Evolutionary conservation across 345 rosid species (phyloP).

Genomic region (Camelina laxa): DNA sequence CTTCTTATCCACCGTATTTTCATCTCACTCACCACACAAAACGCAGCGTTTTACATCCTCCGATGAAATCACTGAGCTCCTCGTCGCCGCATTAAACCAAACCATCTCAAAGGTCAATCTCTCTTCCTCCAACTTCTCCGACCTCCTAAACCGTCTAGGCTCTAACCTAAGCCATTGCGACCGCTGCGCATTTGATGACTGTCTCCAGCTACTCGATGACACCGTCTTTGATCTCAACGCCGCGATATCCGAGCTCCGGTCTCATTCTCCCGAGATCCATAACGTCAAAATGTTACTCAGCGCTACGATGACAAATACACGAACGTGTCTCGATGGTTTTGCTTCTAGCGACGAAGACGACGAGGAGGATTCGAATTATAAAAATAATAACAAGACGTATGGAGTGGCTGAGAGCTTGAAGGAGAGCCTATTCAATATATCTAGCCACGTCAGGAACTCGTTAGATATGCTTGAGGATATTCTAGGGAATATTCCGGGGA

Average conservation of each 20-base stretch:
- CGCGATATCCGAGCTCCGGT: constrained; percentile 54
- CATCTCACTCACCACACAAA: constrained; percentile 27
- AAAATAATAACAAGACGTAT: constrained; percentile 24
- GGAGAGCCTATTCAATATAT: constrained; percentile 55
- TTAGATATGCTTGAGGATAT: constrained; percentile 61
- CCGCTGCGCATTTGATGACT: constrained; percentile 61
- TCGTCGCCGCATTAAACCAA: constrained; percentile 56
- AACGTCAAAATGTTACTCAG: constrained; percentile 49
- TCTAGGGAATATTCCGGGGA: constrained; percentile 54
- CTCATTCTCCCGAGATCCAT: constrained; percentile 3
- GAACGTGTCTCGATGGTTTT: constrained; percentile 91
- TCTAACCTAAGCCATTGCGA: constrained; percentile 46
- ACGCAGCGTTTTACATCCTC: constrained; percentile 34
- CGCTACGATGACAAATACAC: constrained; percentile 81
- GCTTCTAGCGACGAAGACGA: constrained; percentile 48
- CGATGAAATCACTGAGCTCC: constrained; percentile 51
- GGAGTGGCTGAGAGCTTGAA: constrained; percentile 51
- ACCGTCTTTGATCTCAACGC: constrained; percentile 54
- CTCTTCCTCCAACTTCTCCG: constrained; percentile 57
- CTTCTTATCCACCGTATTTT: constrained; percentile 20
- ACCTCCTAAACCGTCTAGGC: constrained; percentile 38
- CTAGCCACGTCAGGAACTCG: constrained; percentile 70
- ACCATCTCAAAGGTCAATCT: constrained; percentile 55
- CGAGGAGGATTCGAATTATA: background rate
- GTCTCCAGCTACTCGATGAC: constrained; percentile 63